phyloP scores from a whole-genome alignment of 106 monocot genomes.

The Platanthera guangdongensis region DNA sequence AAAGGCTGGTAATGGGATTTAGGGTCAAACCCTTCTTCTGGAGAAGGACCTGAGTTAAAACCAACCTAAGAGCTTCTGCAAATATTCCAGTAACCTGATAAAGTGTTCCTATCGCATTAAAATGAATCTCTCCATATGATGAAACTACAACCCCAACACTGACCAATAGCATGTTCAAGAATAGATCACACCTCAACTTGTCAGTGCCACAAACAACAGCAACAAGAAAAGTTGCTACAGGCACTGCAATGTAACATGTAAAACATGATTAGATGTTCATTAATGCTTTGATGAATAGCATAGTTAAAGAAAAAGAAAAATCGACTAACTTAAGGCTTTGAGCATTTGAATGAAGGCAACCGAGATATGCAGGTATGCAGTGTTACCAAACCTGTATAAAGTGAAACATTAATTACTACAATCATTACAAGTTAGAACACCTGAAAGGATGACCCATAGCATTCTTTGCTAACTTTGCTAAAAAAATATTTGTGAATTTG shows the following conservation, averaged over 20 bases:
- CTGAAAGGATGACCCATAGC: neutral
- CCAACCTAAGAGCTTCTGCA: slow-evolving; percentile 94
- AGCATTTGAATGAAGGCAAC: slow-evolving; percentile 81
- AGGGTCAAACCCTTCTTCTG: slow-evolving; percentile 89
- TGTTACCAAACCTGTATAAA: slow-evolving; percentile 59
- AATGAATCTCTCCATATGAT: slow-evolving; percentile 95
- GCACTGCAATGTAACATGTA: slow-evolving; percentile 55
- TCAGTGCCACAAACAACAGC: slow-evolving; percentile 90
- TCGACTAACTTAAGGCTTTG: slow-evolving; percentile 55
- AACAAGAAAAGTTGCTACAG: slow-evolving; percentile 89
- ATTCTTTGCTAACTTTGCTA: neutral
- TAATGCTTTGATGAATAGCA: neutral
- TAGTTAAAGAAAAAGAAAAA: neutral
- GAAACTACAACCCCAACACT: slow-evolving; percentile 93
- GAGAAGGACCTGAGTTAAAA: slow-evolving; percentile 91
- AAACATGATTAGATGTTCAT: slow-evolving; percentile 10
- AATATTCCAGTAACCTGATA: slow-evolving; percentile 90
- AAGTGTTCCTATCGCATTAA: slow-evolving; percentile 77
- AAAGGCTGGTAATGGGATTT: slow-evolving; percentile 91
- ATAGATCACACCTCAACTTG: slow-evolving; percentile 74
- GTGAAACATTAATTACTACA: slow-evolving; percentile 6
- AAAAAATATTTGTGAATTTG: neutral
- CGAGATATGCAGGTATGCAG: slow-evolving; percentile 63
- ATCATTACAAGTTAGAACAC: neutral
- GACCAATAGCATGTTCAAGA: slow-evolving; percentile 89